Evolutionary conservation across 352 stramenopile genomes (phyloP), one percentile per base, ranked within the genome.

Genomic region (Phytophthora citrophthora): DNA sequence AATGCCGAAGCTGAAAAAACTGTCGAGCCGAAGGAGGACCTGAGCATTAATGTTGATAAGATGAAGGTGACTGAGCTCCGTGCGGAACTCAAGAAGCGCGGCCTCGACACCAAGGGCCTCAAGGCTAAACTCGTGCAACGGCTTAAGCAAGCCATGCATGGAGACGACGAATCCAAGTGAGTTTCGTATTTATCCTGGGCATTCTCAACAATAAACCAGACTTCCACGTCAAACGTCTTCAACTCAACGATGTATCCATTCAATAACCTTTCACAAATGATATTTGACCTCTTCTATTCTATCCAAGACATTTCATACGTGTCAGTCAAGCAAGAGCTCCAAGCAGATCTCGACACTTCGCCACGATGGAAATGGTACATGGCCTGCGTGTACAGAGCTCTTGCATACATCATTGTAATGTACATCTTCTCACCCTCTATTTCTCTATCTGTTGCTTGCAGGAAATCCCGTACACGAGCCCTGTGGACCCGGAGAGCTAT

Each of bases 391-490:
- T 46, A 11, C 11, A 15, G 34, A 15, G 3, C 24, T 15, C 7
- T n/a, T 34, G 12, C n/a, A 10, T 20, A 11, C 20, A 0, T 27
- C 27, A 18, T 15, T 40, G 2, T 38, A 50, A 9, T 32, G 5
- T 18, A 41, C 44, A 18, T n/a, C 43, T 9, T 48, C n/a, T 6
- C 38, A 32, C 18, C 41, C 23, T 6, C 32, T n/a, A 32, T n/a
- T 3, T 34, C 2, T 59, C 23, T 50, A 7, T 40, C 2, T 31
- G n/a, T 45, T 53, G 27, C 29, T 45, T 53, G 31, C 39, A 95
- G 87, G 81, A 95, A 62, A 83, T 94, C 54, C 88, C 86, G 48
- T 93, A 95, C 68, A 77, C 81, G 34, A 95, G 85, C 61, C 88
- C 85, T 43, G 83, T 95, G 60, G 70, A 81, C 52, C 82, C 86